Conservation (phyloP, 352 stramenopile genomes). For the Globisporangium viniferum region DNA sequence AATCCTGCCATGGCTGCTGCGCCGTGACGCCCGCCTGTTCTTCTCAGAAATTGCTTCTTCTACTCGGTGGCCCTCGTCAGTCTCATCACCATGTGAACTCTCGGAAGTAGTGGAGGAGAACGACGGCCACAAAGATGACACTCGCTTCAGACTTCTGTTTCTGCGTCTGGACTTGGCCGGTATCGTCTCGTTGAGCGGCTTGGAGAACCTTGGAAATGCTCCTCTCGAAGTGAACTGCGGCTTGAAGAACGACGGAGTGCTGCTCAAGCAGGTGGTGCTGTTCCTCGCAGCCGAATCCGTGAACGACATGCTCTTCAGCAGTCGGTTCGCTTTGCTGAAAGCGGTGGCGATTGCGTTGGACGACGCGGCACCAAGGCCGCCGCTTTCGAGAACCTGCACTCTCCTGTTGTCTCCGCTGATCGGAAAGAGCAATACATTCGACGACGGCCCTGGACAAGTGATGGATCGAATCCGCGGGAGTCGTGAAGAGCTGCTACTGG, state of each 20-base stretch:
- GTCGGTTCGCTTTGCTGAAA: not conserved
- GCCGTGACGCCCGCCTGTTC: too few species aligned
- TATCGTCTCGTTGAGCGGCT: not conserved
- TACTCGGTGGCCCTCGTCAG: too few species aligned
- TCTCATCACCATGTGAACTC: not conserved
- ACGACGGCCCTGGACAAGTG: not conserved
- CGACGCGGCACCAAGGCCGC: not conserved
- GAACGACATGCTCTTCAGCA: constrained; percentile 1
- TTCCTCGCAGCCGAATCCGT: not conserved
- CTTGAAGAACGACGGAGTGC: not conserved
- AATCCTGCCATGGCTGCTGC: not conserved
- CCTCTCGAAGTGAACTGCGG: not conserved
- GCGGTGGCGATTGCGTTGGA: not conserved
- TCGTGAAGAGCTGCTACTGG: not conserved
- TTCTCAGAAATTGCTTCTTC: too few species aligned
- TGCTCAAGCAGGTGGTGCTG: not conserved
- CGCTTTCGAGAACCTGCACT: not conserved
- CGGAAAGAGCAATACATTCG: not conserved
- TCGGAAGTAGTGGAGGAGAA: not conserved
- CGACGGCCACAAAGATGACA: not conserved
- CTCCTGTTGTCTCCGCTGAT: not conserved
- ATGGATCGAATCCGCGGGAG: not conserved
- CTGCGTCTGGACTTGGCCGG: not conserved
- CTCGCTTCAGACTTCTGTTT: not conserved
- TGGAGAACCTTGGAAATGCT: not conserved